Evolutionary conservation across 2,329 filamentous ascomycete species (phyloP), one percentile per base, ranked within the genome.

Genomic region (Septoria petroselini): DNA sequence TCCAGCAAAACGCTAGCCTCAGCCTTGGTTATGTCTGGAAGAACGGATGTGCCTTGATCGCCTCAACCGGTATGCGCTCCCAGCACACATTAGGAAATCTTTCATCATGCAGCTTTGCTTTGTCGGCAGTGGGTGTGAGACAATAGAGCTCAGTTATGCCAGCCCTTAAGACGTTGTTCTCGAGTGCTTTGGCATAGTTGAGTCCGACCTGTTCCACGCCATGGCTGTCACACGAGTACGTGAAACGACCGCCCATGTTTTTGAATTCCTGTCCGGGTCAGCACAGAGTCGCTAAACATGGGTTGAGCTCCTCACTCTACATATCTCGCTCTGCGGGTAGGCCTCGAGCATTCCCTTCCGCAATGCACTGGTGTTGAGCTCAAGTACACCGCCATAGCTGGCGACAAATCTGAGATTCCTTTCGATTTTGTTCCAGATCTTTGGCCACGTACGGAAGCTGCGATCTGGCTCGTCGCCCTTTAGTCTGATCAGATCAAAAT

Each of bases 181-280:
- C 50, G 29, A 56, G 50, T 17, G 54, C 48, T 39, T 46, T 53
- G 4, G 68, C 65, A 71, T 93, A 97, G 66, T 95, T 91, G 42
- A 88, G 84, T n/a, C 84, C 89, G 4, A 98, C 79, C 66, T 98
- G 91, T 2, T 80, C 85, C 51, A 89, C 79, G 31, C 88, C 88
- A 72, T 98, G 93, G 68, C 90, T 95, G 70, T 98, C 93, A 68
- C 98, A 93, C 5, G 88, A 95, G 61, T 98, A 78, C 45, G 89
- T 94, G 70, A 97, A 95, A 53, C 80, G 81, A 18, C 93, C 91
- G 18, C 84, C 84, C 62, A 88, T 76, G 6, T 70, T 71, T 46
- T 90, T 65, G 74, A 89, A 95, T 66, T 82, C 81, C 85, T 87
- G 54, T 8, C 12, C 5, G 4, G 11, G 31, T 55, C 23, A 57